These are phyloP conservation scores for Cercospora zeina DNA, from an alignment of 2,329 filamentous ascomycete genomes.

Conservation along the genomic window DNA sequence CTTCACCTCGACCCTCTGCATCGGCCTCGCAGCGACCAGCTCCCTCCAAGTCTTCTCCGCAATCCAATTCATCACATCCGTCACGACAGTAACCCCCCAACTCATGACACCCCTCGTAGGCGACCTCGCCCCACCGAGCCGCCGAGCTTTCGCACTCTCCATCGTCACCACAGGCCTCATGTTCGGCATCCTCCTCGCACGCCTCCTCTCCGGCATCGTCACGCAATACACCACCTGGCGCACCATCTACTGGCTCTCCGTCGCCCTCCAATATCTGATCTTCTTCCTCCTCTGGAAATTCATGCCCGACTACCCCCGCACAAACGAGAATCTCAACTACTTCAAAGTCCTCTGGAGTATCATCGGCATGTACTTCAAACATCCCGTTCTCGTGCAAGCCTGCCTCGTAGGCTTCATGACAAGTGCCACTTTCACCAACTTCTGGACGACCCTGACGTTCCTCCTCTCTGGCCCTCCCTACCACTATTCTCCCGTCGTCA, in stretches of 20 bases:
- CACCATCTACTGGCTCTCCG: conserved; percentile 74
- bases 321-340: conserved; percentile 68
- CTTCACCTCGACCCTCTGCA: conserved; percentile 66
- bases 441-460: conserved; percentile 79
- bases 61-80: conserved; percentile 70
- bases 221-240: conserved; percentile 74
- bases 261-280: conserved; percentile 69
- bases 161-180: conserved; percentile 74
- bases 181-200: conserved; percentile 73
- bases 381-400: conserved; percentile 70
- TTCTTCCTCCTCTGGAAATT: conserved; percentile 65
- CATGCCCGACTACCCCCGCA: conserved; percentile 78
- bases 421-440: conserved; percentile 62
- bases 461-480: conserved; percentile 71
- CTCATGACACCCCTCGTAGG: conserved; percentile 77
- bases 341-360: conserved; percentile 66
- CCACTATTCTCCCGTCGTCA: conserved; percentile 64
- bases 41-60: conserved; percentile 65
- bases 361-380: conserved; percentile 60
- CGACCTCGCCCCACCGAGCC: conserved; percentile 69
- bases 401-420: conserved; percentile 66
- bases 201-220: conserved; percentile 72
- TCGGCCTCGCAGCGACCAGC: conserved; percentile 69
- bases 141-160: conserved; percentile 68
- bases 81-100: conserved; percentile 76